phyloP scores from a whole-genome alignment of 1,284 basidiomycete genomes.

The Cutaneotrichosporon dermatis region DNA sequence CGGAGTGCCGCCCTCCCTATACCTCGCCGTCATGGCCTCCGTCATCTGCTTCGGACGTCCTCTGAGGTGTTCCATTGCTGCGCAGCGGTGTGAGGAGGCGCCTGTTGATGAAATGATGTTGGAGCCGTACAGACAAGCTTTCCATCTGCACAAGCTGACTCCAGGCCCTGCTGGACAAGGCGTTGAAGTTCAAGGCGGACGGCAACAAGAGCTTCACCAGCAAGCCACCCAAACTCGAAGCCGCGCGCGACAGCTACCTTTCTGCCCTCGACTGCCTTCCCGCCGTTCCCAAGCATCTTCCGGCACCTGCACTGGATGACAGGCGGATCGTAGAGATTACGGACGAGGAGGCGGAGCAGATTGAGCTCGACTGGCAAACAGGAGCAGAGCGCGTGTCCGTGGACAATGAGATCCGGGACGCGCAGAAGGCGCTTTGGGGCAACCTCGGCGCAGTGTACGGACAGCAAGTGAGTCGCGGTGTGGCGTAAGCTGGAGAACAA shows the following conservation, averaged over 20 bases:
- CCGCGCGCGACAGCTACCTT: conserved; percentile 33
- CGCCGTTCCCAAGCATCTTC: conserved; percentile 11
- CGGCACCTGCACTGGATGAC: not conserved
- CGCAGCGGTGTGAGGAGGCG: no score
- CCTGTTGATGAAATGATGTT: no score
- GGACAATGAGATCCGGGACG: conserved; percentile 32
- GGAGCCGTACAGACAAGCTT: no score
- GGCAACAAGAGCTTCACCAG: conserved; percentile 39
- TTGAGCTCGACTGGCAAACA: conserved; percentile 20
- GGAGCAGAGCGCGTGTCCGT: conserved; percentile 21
- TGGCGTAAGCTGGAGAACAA: no score
- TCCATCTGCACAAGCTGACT: not conserved
- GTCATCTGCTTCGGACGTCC: no score
- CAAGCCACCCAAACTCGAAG: conserved; percentile 23
- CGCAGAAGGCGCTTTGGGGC: conserved; percentile 38
- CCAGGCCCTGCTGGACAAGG: conserved; percentile 27
- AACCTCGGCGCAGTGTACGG: conserved; percentile 43
- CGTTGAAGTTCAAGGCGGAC: conserved; percentile 27
- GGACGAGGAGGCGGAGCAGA: conserved; percentile 40
- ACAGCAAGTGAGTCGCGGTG: conserved; percentile 45
- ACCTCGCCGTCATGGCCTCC: no score
- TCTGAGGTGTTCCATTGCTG: no score
- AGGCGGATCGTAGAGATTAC: conserved; percentile 24
- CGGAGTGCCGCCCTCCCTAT: no score
- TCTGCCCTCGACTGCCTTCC: conserved; percentile 32